These are phyloP conservation scores for Nitzschia inconspicua DNA, from an alignment of 108 stramenopile genomes.

Conservation along the genomic window DNA sequence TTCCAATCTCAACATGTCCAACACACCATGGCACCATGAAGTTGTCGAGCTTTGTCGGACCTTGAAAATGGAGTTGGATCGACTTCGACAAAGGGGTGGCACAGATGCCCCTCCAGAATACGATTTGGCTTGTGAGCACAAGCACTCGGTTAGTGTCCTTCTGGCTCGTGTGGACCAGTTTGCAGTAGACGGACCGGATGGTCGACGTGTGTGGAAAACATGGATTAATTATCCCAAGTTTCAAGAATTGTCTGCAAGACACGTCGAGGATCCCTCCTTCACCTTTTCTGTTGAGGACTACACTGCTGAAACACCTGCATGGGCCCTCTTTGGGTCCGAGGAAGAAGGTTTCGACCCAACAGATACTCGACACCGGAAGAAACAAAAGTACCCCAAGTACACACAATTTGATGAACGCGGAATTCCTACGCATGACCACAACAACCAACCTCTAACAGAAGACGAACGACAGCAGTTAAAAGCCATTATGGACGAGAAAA, in stretches of 20 bases:
- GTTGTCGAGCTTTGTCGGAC: constrained; percentile 66
- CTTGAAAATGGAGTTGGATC: constrained; percentile 60
- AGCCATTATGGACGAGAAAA: constrained; percentile 62
- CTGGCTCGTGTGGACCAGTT: constrained; percentile 89
- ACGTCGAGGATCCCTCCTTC: constrained; percentile 52
- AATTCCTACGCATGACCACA: constrained; percentile 81
- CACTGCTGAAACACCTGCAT: constrained; percentile 78
- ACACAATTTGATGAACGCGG: constrained; percentile 68
- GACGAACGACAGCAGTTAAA: constrained; percentile 51
- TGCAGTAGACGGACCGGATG: constrained; percentile 56
- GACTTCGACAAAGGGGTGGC: constrained; percentile 52
- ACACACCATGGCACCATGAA: constrained; percentile 96
- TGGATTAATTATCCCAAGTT: constrained; percentile 97
- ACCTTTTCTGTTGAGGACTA: constrained; percentile 86
- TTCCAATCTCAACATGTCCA: constrained; percentile 93
- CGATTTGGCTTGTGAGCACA: constrained; percentile 92
- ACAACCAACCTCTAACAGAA: constrained; percentile 40
- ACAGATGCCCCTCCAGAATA: constrained; percentile 68
- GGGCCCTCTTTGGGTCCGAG: constrained; percentile 89
- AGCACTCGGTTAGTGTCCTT: constrained; percentile 92
- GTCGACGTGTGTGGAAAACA: constrained; percentile 84
- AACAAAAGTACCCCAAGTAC: constrained; percentile 80
- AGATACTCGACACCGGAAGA: constrained; percentile 77
- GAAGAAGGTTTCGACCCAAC: constrained; percentile 96
- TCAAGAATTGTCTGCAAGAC: constrained; percentile 63